phyloP scores from a whole-genome alignment of 75 land plant species.

The Cunninghamia lanceolata region DNA sequence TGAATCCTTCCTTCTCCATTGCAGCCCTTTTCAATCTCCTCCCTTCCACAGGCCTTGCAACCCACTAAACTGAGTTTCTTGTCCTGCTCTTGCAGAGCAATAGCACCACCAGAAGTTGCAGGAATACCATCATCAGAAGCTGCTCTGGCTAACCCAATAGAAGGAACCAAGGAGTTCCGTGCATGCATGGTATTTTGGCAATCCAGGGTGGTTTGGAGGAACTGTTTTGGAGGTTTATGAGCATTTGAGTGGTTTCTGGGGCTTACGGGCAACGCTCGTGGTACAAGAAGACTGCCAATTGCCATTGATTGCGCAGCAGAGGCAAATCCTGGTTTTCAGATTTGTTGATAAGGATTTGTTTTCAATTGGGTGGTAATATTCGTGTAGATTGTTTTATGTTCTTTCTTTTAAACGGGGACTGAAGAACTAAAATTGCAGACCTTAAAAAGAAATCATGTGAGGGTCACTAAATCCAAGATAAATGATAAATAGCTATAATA shows the following conservation, averaged over 20 bases:
- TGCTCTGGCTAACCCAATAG: neutral
- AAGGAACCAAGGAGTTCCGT: neutral
- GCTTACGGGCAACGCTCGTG: neutral
- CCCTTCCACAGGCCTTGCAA: constrained; percentile 81
- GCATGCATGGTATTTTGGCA: neutral
- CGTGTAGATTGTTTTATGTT: neutral
- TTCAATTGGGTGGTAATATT: neutral
- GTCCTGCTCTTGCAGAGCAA: neutral
- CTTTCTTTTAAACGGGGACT: neutral
- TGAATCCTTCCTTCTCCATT: constrained; percentile 95
- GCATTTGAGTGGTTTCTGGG: neutral
- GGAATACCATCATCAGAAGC: neutral
- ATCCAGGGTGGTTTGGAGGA: neutral
- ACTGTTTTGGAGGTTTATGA: neutral
- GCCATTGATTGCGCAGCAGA: neutral
- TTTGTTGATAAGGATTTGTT: neutral
- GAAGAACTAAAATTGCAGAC: neutral
- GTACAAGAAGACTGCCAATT: neutral
- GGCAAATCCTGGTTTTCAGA: neutral
- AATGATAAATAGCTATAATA: no score
- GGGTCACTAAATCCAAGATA: neutral
- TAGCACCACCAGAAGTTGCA: neutral
- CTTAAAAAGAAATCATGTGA: neutral
- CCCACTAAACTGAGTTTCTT: constrained; percentile 9
- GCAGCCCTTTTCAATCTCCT: constrained; percentile 73